Evolutionary conservation across 2,329 filamentous ascomycete species (phyloP).

Genomic region (Trichoderma sp.): DNA sequence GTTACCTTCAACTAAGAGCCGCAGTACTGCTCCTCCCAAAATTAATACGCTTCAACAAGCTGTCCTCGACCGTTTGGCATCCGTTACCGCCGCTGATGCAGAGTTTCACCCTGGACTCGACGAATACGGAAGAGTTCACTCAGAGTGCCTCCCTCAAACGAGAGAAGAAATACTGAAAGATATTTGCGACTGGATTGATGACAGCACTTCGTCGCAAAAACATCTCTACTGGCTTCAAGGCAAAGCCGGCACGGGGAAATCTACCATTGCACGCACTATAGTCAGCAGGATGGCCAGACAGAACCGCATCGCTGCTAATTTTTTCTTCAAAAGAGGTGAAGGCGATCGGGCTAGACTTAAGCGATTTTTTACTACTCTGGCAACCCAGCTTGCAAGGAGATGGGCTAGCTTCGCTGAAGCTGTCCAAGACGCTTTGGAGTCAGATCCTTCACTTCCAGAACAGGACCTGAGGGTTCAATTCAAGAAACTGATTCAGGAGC

Average conservation of each 20-base stretch:
- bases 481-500: slow-evolving; percentile 8
- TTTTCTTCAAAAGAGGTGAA: slow-evolving; percentile 34
- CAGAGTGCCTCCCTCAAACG: not conserved
- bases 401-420: slow-evolving; percentile 29
- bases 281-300: not conserved
- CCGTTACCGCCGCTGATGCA: not conserved
- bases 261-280: slow-evolving; percentile 25
- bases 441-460: not conserved
- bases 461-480: slow-evolving; percentile 22
- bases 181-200: slow-evolving; percentile 4
- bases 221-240: slow-evolving; percentile 23
- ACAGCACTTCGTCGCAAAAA: not conserved
- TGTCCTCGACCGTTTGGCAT: not conserved
- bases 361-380: slow-evolving; percentile 44
- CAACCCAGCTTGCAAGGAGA: slow-evolving; percentile 34
- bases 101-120: not conserved
- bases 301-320: slow-evolving; percentile 35
- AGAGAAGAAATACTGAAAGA: not conserved
- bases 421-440: not conserved
- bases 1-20: fast-evolving
- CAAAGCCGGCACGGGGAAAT: slow-evolving; percentile 29
- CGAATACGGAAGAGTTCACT: not conserved
- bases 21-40: not conserved
- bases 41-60: not conserved
- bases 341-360: slow-evolving; percentile 42